Evolutionary conservation across 805 yeast genomes (phyloP), one percentile per base, ranked within the genome.

Genomic region (Saturnispora kantuleensis): DNA sequence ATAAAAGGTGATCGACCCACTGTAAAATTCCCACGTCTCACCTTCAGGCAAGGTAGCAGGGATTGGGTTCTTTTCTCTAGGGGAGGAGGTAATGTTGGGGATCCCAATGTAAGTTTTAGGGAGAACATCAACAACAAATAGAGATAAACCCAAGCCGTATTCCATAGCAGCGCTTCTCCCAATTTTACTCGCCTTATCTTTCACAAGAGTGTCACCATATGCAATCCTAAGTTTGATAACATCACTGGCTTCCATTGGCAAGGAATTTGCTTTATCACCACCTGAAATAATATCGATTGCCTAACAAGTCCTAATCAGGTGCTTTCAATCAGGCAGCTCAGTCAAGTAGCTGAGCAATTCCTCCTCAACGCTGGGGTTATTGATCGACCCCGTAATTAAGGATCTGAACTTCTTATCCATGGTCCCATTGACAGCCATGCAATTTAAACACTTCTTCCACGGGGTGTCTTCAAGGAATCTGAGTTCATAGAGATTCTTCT

Each of bases 221-320:
- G 64, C 42, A 39, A 61, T 68, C 55, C 94, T 69, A 55, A 81
- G 82, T 60, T 84, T 83, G 38, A 81, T 67, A 32, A 69, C 56
- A 38, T 78, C 67, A 26, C 62, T 58, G 2, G 74, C 75, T 21
- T 68, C 60, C 56, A 84, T 90, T 2, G 94, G 94, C 39, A 84
- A 64, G 0, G 93, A 87, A 56, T 84, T 84, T 21, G 80, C 69
- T 62, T 84, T 84, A 47, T 78, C 72, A 35, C 94, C 95, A 29
- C 93, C 93, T 10, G 62, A 55, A 47, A 85, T 68, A 18, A 80
- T 69, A 54, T 81, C 86, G 38, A 74, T 69, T 0, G 90, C 83
- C 60, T 78, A 84, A 4, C 85, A 72, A 0, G 90, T 82, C 45
- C 70, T 66, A 16, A 80, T 61, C 42, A 71, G 57, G 49, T 71